Evolutionary conservation across 2,329 filamentous ascomycete genomes (phyloP).

Genomic region (Rosellinia necatrix): DNA sequence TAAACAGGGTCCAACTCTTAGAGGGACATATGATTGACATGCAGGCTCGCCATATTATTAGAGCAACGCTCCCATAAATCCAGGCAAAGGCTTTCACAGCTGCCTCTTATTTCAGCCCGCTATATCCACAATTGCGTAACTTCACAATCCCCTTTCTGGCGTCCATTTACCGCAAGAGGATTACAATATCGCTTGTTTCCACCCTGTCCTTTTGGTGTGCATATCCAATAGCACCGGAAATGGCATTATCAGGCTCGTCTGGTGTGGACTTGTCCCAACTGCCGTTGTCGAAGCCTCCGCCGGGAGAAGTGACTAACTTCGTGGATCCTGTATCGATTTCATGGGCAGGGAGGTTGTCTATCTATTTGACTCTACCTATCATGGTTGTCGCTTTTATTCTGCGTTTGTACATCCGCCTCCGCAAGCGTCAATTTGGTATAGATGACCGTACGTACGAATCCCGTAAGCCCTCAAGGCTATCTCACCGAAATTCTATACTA

Average conservation of each 20-base stretch:
- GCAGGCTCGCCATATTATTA: no score
- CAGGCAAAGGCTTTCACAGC: no score
- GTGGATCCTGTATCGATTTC: neutral
- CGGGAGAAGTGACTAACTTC: neutral
- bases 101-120: no score
- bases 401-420: neutral
- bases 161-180: no score
- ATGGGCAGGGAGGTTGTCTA: neutral
- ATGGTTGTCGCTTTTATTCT: neutral
- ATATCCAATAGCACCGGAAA: constrained; percentile 19
- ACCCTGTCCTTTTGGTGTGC: no score
- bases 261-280: neutral
- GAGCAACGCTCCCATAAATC: no score
- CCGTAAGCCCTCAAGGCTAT: no score
- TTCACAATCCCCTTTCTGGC: no score
- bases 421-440: neutral
- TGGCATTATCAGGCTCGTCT: neutral
- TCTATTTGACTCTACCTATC: neutral
- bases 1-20: no score
- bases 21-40: no score
- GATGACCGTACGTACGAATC: neutral
- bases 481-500: neutral
- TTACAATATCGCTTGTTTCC: no score
- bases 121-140: no score
- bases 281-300: neutral